phyloP scores from a whole-genome alignment of 345 rosid species.

The Tarenaya hassleriana region DNA sequence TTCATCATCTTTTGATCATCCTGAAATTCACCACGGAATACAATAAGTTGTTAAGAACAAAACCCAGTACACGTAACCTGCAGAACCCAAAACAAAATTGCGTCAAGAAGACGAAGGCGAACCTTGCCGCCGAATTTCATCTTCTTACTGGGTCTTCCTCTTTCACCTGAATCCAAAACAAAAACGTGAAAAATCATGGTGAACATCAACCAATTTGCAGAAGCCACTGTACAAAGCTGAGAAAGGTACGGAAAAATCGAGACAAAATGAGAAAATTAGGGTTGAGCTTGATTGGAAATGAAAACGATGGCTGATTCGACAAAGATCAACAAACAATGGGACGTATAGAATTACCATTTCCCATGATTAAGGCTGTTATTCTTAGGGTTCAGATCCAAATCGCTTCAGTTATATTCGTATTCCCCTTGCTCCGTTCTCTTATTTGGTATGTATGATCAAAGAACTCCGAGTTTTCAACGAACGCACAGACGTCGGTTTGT shows the following conservation, averaged over 20 bases:
- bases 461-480: too few species aligned
- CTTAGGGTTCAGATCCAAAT: background rate
- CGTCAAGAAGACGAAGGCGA: background rate
- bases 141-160: conserved; percentile 62
- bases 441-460: too few species aligned
- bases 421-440: too few species aligned
- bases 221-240: background rate
- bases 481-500: too few species aligned
- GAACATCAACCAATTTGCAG: background rate
- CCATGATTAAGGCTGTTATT: conserved; percentile 11
- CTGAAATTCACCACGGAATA: conserved; percentile 30
- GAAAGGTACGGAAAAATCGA: background rate
- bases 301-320: background rate
- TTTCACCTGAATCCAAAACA: conserved; percentile 48
- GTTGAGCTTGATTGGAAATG: background rate
- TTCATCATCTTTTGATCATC: conserved; percentile 48
- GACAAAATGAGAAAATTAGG: background rate
- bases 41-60: too few species aligned
- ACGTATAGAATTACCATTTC: conserved; percentile 8
- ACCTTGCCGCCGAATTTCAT: conserved; percentile 54
- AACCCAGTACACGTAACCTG: too few species aligned
- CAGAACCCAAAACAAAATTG: background rate
- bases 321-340: background rate
- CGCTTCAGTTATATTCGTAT: too few species aligned
- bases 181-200: background rate